Conservation (phyloP, 2,329 filamentous ascomycete species). For the Nannizziopsis arthrosporioides region DNA sequence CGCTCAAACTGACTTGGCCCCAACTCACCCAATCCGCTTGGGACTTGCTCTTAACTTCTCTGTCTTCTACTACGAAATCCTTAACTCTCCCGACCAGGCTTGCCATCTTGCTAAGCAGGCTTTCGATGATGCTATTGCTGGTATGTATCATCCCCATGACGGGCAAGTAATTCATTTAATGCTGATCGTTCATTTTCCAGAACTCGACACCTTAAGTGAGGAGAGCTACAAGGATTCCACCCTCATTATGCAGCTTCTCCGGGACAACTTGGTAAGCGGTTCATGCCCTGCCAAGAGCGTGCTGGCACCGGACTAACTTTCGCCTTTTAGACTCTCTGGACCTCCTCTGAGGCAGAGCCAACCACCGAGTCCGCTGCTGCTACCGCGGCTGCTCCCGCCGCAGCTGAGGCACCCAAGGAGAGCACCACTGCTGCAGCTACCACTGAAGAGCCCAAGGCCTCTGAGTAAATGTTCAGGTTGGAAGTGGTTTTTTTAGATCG, state of each 20-base stretch:
- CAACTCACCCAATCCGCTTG: slow-evolving; percentile 85
- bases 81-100: slow-evolving; percentile 95
- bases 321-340: slow-evolving; percentile 80
- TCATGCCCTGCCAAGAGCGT: not conserved
- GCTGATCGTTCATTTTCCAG: slow-evolving; percentile 35
- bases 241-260: slow-evolving; percentile 95
- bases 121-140: slow-evolving; percentile 91
- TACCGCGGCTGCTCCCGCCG: slow-evolving; percentile 18
- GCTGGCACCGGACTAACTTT: not conserved
- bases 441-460: slow-evolving; percentile 31
- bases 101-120: slow-evolving; percentile 96
- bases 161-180: too few relatives aligned
- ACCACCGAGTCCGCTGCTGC: slow-evolving; percentile 42
- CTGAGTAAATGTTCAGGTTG: slow-evolving; percentile 32
- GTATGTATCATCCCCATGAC: too few relatives aligned
- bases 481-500: slow-evolving; percentile 20
- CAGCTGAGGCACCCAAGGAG: slow-evolving; percentile 29
- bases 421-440: slow-evolving; percentile 32
- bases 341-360: slow-evolving; percentile 92
- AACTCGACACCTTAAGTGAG: slow-evolving; percentile 93
- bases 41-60: slow-evolving; percentile 92
- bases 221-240: slow-evolving; percentile 99
- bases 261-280: slow-evolving; percentile 73
- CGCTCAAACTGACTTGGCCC: slow-evolving; percentile 75
- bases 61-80: slow-evolving; percentile 99